Base-by-base conservation (phyloP, 192 early-diverging fungal genomes). In the Backusella tuberculispora region DNA sequence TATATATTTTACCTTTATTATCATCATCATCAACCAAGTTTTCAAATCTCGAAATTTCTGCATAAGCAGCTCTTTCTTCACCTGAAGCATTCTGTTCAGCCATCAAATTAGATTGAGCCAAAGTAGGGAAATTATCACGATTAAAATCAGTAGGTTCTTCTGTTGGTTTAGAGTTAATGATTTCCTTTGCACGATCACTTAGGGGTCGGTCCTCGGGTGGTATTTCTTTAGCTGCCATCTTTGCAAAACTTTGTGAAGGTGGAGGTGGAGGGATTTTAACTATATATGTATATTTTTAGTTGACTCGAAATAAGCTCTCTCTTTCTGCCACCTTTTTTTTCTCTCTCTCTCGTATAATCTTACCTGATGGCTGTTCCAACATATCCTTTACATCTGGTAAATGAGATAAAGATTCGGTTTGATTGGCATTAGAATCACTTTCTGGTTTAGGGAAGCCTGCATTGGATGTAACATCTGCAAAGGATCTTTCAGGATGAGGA, bases 381-480 rank as follows among this genome's bases (percentile, higher is more conserved):
- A 78, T 66, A n/a, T 78, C 77, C 12, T 74, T 78, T 19, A 78
- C 68, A 71, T 74, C 72, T 21, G 77, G 77, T 26, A 78, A 41
- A 8, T 56, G 50, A 15, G 73, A 74, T 43, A 78, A 44, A 47
- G 44, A 29, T 2, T 48, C 48, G 45, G 44, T 41, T 21, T 66
- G 26, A 7, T 29, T 29, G 4, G 43, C 14, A 14, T 19, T 47
- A 10, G 46, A 9, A 19, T 69, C 72, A 37, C 68, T 46, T 34
- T 65, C 50, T 24, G 43, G 24, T 63, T 65, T 38, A 66, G 77
- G 77, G 45, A 78, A 78, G 24, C 56, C 77, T 19, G 63, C 42
- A 70, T 78, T 70, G 0, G 73, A 74, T 24, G 77, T 44, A 41
- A 74, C 73, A 21, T 41, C 66, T 3, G 77, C 77, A 71, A 71